A percentile compares a stretch with the other conserved stretches of the same genome.
phyloP scores from a whole-genome alignment of 2,329 filamentous ascomycete genomes.

The Geosmithia morbida region DNA sequence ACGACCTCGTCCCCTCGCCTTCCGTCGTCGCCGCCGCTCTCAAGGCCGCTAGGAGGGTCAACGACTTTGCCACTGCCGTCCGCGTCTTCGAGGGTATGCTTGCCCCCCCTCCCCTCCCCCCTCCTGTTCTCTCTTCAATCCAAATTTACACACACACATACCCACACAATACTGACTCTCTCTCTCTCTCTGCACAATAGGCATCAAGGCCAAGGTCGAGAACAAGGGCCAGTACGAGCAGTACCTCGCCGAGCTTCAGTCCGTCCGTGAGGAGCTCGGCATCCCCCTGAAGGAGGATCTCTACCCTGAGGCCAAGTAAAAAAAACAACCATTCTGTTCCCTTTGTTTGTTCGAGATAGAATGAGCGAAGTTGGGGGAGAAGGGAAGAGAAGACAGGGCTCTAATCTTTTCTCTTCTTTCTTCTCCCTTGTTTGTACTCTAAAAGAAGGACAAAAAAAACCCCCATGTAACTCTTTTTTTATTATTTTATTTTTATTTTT shows the following conservation, averaged over 20 bases:
- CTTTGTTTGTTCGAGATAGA: too few species aligned
- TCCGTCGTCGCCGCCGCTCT: constrained; percentile 84
- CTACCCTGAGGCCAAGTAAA: constrained; percentile 52
- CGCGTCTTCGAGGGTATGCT: constrained; percentile 90
- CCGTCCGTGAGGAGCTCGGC: constrained; percentile 84
- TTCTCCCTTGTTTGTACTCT: too few species aligned
- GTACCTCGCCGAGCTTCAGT: constrained; percentile 87
- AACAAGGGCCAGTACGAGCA: constrained; percentile 95
- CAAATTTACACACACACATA: too few species aligned
- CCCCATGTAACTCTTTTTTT: too few species aligned
- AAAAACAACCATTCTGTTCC: too few species aligned
- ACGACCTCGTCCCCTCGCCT: constrained; percentile 95
- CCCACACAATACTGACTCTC: too few species aligned
- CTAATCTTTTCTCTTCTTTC: too few species aligned
- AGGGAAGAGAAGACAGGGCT: background rate
- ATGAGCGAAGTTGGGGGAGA: constrained; percentile 1
- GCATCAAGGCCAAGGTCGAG: constrained; percentile 98
- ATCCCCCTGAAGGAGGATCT: constrained; percentile 84
- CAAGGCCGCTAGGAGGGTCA: constrained; percentile 86
- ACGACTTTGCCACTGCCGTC: constrained; percentile 96
- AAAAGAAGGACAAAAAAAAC: too few species aligned
- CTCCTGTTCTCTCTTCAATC: background rate
- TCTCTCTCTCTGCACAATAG: too few species aligned
- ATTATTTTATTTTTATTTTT: too few species aligned
- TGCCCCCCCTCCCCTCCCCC: too few species aligned